Evolutionary conservation across 208 protist species (phyloP).

Genomic region (Leishmania braziliensis): DNA sequence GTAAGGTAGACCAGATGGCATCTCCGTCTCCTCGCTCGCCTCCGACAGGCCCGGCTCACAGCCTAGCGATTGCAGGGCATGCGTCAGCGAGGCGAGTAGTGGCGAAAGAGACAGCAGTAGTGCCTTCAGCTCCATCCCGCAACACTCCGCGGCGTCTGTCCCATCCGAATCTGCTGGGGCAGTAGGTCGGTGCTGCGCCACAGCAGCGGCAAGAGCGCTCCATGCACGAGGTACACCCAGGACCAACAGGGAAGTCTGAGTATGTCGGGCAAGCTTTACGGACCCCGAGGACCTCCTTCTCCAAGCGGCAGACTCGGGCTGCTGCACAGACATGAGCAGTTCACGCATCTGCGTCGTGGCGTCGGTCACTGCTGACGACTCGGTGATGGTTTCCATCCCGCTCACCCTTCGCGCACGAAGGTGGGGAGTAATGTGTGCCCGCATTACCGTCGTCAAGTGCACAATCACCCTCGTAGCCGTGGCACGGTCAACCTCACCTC

Average conservation of each 20-base stretch:
- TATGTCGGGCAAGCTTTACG: not conserved
- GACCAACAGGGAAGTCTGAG: not conserved
- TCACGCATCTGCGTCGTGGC: conserved; percentile 11
- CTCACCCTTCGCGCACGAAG: not conserved
- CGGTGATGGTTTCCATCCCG: not conserved
- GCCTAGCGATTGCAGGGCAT: conserved; percentile 13
- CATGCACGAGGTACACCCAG: conserved; percentile 12
- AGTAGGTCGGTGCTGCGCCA: not conserved
- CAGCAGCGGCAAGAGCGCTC: conserved; percentile 1
- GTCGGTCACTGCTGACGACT: not conserved
- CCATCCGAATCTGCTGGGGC: not conserved
- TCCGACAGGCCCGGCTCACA: not conserved
- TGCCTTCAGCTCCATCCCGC: conserved; percentile 15
- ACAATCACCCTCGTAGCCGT: not conserved
- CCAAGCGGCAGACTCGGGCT: not conserved
- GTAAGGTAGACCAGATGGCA: not conserved
- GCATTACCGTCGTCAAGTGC: conserved; percentile 8
- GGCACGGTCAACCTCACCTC: not conserved
- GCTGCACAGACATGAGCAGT: conserved; percentile 4
- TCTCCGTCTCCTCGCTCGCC: conserved; percentile 4
- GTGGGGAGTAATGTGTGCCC: not conserved
- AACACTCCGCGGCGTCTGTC: not conserved
- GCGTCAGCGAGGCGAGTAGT: conserved; percentile 24
- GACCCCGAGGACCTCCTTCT: not conserved
- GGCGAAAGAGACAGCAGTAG: conserved; percentile 19